Conservation (phyloP, 2,329 filamentous ascomycete genomes). For the Myriosclerotinia curreyana region DNA sequence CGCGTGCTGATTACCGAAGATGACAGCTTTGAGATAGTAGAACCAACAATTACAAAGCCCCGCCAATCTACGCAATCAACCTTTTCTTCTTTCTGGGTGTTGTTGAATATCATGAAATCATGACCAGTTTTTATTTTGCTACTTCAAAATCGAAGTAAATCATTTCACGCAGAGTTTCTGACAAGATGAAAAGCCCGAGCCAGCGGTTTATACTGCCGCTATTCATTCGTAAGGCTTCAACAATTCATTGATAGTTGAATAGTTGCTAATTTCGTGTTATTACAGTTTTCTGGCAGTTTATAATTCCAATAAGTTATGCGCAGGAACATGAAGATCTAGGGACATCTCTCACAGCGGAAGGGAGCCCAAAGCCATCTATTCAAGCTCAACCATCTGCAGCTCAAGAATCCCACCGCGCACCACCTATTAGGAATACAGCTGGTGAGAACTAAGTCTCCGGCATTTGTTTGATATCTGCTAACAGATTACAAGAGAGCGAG, state of each 20-base stretch:
- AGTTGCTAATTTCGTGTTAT: conserved; percentile 8
- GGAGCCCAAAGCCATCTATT: conserved; percentile 33
- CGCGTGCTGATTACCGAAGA: conserved; percentile 29
- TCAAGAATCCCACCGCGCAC: conserved; percentile 33
- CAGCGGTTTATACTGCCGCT: conserved; percentile 36
- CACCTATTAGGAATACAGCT: conserved; percentile 30
- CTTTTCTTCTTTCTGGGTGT: conserved; percentile 23
- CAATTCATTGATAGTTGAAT: conserved; percentile 13
- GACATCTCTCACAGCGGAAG: conserved; percentile 29
- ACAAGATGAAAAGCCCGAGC: conserved; percentile 37
- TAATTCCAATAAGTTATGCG: conserved; percentile 28
- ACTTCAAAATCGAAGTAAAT: conserved; percentile 35
- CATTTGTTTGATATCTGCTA: conserved; percentile 25
- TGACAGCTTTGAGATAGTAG: conserved; percentile 30
- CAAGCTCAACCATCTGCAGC: conserved; percentile 32
- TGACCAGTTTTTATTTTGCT: conserved; percentile 29
- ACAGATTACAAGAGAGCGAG: conserved; percentile 34
- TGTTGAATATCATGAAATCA: conserved; percentile 28
- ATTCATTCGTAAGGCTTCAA: conserved; percentile 36
- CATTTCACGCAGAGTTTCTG: conserved; percentile 24
- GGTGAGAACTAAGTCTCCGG: conserved; percentile 27
- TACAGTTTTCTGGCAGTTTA: conserved; percentile 35
- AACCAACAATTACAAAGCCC: conserved; percentile 24
- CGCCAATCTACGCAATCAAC: conserved; percentile 24
- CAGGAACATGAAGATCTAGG: conserved; percentile 29